These are phyloP conservation scores for Candida freyschussii DNA, from an alignment of 1,139 yeast genomes.

Conservation along the genomic window DNA sequence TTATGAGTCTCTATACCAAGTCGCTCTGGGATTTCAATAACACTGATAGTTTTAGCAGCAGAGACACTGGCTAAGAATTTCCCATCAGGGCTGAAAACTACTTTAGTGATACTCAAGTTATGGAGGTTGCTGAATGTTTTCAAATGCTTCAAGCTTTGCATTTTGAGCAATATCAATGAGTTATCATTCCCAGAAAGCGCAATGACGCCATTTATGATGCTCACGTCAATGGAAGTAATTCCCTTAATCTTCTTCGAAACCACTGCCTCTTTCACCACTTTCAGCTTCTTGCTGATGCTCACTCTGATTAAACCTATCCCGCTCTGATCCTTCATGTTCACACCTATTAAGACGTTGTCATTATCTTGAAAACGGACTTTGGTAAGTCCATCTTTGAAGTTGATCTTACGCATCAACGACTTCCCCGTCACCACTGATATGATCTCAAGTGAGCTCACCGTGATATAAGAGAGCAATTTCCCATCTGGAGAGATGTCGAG, in stretches of 20 bases:
- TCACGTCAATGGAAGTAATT: slow-evolving; percentile 61
- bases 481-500: slow-evolving; percentile 48
- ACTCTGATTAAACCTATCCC: slow-evolving; percentile 33
- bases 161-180: slow-evolving; percentile 52
- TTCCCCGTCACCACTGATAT: slow-evolving; percentile 35
- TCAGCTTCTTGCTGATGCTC: slow-evolving; percentile 17
- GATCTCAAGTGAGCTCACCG: slow-evolving; percentile 29
- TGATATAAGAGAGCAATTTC: slow-evolving; percentile 53
- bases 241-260: slow-evolving; percentile 55
- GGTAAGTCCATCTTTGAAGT: slow-evolving; percentile 36
- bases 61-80: slow-evolving; percentile 70
- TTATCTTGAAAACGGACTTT: slow-evolving; percentile 56
- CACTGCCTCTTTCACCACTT: slow-evolving; percentile 33
- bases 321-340: slow-evolving; percentile 35
- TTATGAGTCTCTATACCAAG: slow-evolving; percentile 24
- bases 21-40: slow-evolving; percentile 51
- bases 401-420: slow-evolving; percentile 23
- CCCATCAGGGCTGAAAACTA: slow-evolving; percentile 66
- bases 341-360: slow-evolving; percentile 38
- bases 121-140: slow-evolving; percentile 56
- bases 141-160: slow-evolving; percentile 26
- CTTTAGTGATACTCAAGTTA: slow-evolving; percentile 70
- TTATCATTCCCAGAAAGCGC: slow-evolving; percentile 53
- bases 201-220: slow-evolving; percentile 43
- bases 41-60: slow-evolving; percentile 70